Evolutionary conservation across 2,329 filamentous ascomycete genomes (phyloP).

Genomic region (Colletotrichum sp.): DNA sequence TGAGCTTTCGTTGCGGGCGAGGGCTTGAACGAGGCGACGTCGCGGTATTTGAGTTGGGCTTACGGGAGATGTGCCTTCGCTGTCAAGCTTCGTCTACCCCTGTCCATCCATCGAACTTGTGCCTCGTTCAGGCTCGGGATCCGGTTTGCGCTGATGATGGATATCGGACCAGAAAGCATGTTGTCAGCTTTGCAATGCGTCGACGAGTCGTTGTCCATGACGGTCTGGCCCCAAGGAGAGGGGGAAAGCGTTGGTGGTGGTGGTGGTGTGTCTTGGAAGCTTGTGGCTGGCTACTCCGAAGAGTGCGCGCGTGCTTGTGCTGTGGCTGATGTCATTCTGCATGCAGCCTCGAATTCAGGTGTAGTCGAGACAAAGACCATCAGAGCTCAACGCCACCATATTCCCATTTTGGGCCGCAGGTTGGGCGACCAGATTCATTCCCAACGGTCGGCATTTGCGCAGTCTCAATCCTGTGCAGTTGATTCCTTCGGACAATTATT

Average conservation of each 20-base stretch:
- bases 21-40: not conserved
- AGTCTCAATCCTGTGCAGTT: not conserved
- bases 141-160: not conserved
- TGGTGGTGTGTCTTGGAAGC: not conserved
- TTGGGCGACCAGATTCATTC: not conserved
- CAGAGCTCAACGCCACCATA: not conserved
- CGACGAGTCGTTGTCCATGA: not conserved
- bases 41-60: not conserved
- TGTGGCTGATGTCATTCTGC: constrained; percentile 5
- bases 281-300: not conserved
- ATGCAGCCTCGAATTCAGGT: not conserved
- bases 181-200: not conserved
- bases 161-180: not conserved
- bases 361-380: not conserved
- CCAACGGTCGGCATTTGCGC: not conserved
- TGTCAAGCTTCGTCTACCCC: not conserved
- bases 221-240: not conserved
- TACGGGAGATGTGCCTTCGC: not conserved
- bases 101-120: not conserved
- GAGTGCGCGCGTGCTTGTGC: not conserved
- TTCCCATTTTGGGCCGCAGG: not conserved
- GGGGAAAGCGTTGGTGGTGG: not conserved
- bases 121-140: not conserved
- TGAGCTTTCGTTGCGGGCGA: not conserved
- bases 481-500: not conserved